These are phyloP conservation scores for Syncephalastrum sp. DNA, from an alignment of 371 early-diverging fungal species.

Conservation along the genomic window DNA sequence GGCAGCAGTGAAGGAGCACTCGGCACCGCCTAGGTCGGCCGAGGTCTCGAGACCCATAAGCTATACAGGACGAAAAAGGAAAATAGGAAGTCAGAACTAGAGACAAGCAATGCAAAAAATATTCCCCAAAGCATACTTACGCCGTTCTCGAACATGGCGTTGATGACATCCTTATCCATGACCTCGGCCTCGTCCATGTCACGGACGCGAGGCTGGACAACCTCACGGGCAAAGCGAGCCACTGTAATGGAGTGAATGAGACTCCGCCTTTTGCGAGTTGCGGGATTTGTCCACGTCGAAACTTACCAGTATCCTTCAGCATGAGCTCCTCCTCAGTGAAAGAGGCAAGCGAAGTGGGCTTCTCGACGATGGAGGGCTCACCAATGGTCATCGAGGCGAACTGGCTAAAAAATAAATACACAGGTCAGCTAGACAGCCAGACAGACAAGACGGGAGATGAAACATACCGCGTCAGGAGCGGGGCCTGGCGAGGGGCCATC, in stretches of 20 bases:
- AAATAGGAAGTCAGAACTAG: constrained; percentile 5
- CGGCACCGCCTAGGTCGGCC: constrained; percentile 81
- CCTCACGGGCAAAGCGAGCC: constrained; percentile 83
- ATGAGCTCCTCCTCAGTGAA: constrained; percentile 85
- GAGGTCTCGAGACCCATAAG: constrained; percentile 96
- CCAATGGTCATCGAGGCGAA: constrained; percentile 16
- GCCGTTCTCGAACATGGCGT: constrained; percentile 88
- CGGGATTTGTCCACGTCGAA: neutral
- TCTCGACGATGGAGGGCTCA: constrained; percentile 19
- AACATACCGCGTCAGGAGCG: constrained; percentile 4
- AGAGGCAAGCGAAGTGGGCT: constrained; percentile 63
- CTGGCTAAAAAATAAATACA: constrained; percentile 6
- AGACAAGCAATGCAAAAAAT: constrained; percentile 5
- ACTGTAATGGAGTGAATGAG: constrained; percentile 44
- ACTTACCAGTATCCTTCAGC: constrained; percentile 72
- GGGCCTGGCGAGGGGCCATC: constrained; percentile 10
- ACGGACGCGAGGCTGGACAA: constrained; percentile 79
- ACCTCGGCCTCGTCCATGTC: constrained; percentile 94
- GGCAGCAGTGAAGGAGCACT: constrained; percentile 87
- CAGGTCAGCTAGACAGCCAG: neutral
- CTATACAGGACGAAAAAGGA: constrained; percentile 33
- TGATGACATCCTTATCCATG: constrained; percentile 78
- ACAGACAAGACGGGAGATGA: neutral
- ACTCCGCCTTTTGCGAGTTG: too few species aligned
- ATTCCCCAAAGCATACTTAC: constrained; percentile 44